Evolutionary conservation across 345 rosid species (phyloP), one percentile per base, ranked within the genome.

Genomic region (Murraya koenigii): DNA sequence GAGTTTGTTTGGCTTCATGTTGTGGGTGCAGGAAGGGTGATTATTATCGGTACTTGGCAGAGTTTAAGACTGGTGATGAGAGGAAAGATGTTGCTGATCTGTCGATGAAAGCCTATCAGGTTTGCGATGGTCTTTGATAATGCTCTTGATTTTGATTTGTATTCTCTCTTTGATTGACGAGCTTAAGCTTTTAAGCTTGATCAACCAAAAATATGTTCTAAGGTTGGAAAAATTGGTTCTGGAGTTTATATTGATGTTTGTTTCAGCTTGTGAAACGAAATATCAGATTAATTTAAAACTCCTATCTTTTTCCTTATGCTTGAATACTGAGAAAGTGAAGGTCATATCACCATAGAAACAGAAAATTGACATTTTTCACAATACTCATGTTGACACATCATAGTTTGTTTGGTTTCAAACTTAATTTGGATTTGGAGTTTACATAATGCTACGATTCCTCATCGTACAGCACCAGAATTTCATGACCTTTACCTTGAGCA

Each of bases 41-140:
- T 58, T 91, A 91, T 80, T 91, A 84, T 79, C 81, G 95, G 54
- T 91, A 91, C 77, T 82, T 87, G 67, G 89, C 93, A 0, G 93
- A 89, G 75, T 88, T 89, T 77, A 91, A 86, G 82, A 59, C 78
- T 23, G 89, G 89, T 28, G 75, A 85, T 58, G 92, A 87, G 52
- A 87, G 83, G 77, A 87, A 88, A 78, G 89, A 87, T 67, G 88
- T 85, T 69, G 88, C 95, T 71, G 90, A 89, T 55, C 85, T 80
- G 78, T 89, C 95, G 49, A 76, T 88, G 88, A 89, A 89, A 80
- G 95, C 93, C 36, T 91, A 91, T 83, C 83, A 87, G 93, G 95
- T 86, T 9, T 49, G 30, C 35, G 3, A 14, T 4, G 62, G n/a
- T 69, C 20, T 54, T 66, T 23, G 44, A 59, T 8, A 59, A 38